Base-by-base conservation (phyloP, 2,329 filamentous ascomycete species). In the Pyrenophora teres region DNA sequence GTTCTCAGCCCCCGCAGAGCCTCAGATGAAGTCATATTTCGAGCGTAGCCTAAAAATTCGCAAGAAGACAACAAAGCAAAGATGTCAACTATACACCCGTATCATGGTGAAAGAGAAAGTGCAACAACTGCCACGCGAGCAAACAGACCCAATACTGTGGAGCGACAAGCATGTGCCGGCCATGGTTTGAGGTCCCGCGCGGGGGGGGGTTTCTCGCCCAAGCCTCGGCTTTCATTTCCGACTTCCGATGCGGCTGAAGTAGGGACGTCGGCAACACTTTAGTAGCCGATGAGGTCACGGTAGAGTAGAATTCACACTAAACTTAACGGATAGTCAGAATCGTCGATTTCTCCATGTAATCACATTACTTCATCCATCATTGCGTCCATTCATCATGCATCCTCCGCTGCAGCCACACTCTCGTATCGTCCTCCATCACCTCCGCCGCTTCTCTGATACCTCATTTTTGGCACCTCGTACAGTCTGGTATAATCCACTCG, bases 381-480 rank as follows among this genome's bases (percentile, higher is more conserved):
- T 35, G 9, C 10, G 27, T 30, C 10, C 19, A 25, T 21, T 41
- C 40, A 54, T 60, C 41, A 63, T 32, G 43, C 49, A 32, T 64
- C 69, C 37, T 73, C 70, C 47, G 68, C 68, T 12, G 46, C 65
- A 23, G 61, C 66, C 23, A 89, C 85, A 16, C 79, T 77, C 77
- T 91, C 82, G 73, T 90, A 88, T 57, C 62, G 54, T 16, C 85
- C 79, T 54, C 56, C 58, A 9, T 54, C 58, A 7, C 50, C 62
- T 8, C 60, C 56, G 19, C 51, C 56, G 38, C 49, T 37, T 51
- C 74, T 78, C 74, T 68, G 77, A 77, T 73, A 80, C 77, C 72
- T 72, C 84, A 91, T 89, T 57, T 86, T 80, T 5, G 93, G 93
- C 16, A 87, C 84, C 74, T 97, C 93, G 74, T 96, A 99, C 81